Evolutionary conservation across 2,329 filamentous ascomycete species (phyloP), one percentile per base, ranked within the genome.

Genomic region (Arthrocladium fulminans): DNA sequence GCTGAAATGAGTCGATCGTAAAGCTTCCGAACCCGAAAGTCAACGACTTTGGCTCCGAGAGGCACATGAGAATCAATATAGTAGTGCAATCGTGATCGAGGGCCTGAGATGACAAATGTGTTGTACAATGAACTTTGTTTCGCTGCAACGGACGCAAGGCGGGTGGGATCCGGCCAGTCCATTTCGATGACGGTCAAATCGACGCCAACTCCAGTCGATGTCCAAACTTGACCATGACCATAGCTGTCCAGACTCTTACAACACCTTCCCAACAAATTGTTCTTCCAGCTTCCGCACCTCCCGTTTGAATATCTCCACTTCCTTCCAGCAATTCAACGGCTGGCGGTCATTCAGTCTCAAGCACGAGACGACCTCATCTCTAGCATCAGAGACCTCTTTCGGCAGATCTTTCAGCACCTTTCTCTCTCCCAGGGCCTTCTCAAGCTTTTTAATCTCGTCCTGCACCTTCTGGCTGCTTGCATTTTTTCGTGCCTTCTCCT

Each of bases 241-340:
- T 29, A 35, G 32, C 32, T 6, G 32, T 7, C 6, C 6, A 15
- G 17, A 35, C 32, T 53, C 64, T 55, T 60, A 62, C 50, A 86
- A 77, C 48, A 94, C 81, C 71, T 83, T 87, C 63, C 94, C 84
- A 29, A 96, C 87, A 80, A 94, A 97, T 22, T 75, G 75, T 69
- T 80, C 83, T 77, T 96, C 90, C 68, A 96, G 67, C 71, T 80
- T 81, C 58, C 85, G 80, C 44, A 97, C 89, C 74, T 94, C 87
- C 60, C 78, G 77, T 79, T 89, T 94, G 68, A 97, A 97, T 17
- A 74, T 75, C 71, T 94, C 84, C 20, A 96, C 88, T 77, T 96
- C 88, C 68, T 82, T 77, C 85, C 86, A 96, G 76, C 90, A 97
- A 73, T 96, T 86, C 63, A 96, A 73, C 64, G 90, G 89, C 66